Evolutionary conservation across 768 basidiomycete species (phyloP), one percentile per base, ranked within the genome.

Genomic region (Tulasnella sp.): DNA sequence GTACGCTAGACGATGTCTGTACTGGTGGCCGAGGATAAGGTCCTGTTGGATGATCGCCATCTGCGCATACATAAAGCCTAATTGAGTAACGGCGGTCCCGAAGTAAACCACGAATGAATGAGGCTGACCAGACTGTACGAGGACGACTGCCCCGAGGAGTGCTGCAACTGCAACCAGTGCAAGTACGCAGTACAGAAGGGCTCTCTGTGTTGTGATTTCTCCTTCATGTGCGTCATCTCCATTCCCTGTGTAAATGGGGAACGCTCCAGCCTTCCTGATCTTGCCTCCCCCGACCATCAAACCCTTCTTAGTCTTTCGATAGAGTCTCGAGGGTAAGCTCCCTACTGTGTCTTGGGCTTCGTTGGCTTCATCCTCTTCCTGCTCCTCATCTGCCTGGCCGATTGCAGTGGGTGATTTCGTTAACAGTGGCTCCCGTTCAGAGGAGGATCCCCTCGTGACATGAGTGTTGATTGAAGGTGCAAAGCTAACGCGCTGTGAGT

Each of bases 221-320:
- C 49, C 29, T 32, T 59, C 58, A 21, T 48, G 45, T 10, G 19
- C 44, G 17, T 59, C 48, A 5, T 49, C 30, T 24, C 42, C 29
- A 27, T 47, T 8, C 19, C 32, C 32, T 29, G 27, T 29, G 23
- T 49, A 23, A 13, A 29, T 24, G 13, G 58, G 29, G 45, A 50
- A 43, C 15, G 21, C 58, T 7, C 58, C 58, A 1, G 58, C 30
- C 32, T 38, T 49, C 48, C 43, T 32, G 30, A 59, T 42, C 34
- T 59, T 59, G 4, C 45, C 32, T 17, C 58, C 23, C 21, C 58
- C 48, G 0, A 59, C 50, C 27, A 51, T n/a, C 32, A 59, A 34
- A 11, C 58, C 58, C 49, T 51, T 49, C 50, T 59, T 59, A 3
- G 49, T 29, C 58, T 59, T 59, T 51, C 58, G 27, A n/a, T 59